A percentile compares a stretch with the other conserved stretches of the same genome.
Conservation (phyloP, 257 asterid species). For the Mentha longifolia region DNA sequence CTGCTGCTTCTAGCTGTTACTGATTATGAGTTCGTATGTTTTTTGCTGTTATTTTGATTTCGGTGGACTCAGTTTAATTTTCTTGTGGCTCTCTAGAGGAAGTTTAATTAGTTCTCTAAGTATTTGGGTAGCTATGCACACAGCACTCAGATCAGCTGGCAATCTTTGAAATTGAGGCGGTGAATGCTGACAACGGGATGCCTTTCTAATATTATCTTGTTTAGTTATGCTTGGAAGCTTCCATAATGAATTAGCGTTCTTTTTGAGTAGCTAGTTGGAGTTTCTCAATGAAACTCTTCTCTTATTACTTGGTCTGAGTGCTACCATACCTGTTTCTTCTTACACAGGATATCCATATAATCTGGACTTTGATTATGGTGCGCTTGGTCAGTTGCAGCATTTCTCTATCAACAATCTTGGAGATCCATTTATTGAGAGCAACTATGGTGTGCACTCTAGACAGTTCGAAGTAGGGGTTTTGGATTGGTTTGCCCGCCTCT, state of each 20-base stretch:
- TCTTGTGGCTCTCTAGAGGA: not conserved
- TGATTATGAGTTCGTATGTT: not conserved
- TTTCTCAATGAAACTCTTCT: conserved; percentile 11
- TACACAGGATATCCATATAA: conserved; percentile 91
- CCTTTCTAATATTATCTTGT: conserved; percentile 1
- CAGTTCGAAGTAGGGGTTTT: conserved; percentile 95
- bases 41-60: not conserved
- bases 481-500: conserved; percentile 93
- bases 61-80: not conserved
- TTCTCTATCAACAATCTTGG: conserved; percentile 94
- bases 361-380: conserved; percentile 96
- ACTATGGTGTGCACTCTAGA: conserved; percentile 95
- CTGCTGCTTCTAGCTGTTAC: not conserved
- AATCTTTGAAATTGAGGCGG: conserved; percentile 17
- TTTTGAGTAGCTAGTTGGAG: conserved; percentile 20
- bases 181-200: not conserved
- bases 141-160: not conserved
- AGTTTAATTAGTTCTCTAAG: not conserved
- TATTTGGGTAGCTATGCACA: conserved; percentile 13
- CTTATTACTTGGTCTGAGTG: conserved; percentile 10
- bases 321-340: conserved; percentile 9
- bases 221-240: not conserved
- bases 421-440: conserved; percentile 96
- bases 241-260: conserved; percentile 9
- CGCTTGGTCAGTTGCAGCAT: conserved; percentile 85